Evolutionary conservation across 805 yeast species (phyloP), one percentile per base, ranked within the genome.

Genomic region (Metschnikowia kunwiensis): DNA sequence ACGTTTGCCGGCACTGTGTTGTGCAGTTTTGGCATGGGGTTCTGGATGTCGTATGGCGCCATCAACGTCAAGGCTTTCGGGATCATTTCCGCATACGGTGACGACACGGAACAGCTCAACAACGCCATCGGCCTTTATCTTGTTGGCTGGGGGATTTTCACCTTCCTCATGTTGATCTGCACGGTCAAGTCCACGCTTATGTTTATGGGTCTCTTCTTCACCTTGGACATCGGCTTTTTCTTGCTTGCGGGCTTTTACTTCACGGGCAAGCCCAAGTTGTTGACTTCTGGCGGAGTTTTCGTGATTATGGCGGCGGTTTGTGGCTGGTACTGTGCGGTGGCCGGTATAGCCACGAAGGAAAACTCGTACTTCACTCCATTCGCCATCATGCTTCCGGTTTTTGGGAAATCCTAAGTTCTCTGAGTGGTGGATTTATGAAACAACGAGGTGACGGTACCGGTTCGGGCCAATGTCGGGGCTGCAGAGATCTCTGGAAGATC

Each of bases 141-240:
- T 18, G 54, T 77, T 2, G 84, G 82, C 7, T 80, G 85, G 85
- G 67, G 75, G 5, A 73, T 81, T 9, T 80, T 80, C 63, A 71
- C 84, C 10, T 77, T 76, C 46, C 60, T 79, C 60, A 67, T 79
- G 58, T 57, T 75, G 51, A 50, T 77, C 42, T 73, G 76, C 47
- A 75, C 85, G 2, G 60, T 69, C 51, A 74, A 72, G 50, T 67
- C 79, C 3, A 74, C 79, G 1, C 46, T 68, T 32, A 54, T 69
- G 7, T 70, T 80, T 57, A 73, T 76, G 51, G 50, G 66, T n/a
- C 60, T 80, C 30, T 74, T 81, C 53, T 57, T 70, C 23, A 62
- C 75, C 42, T 62, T 81, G 40, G 77, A 72, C 51, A 30, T 75
- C 35, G 78, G 83, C 10, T 73, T 80, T 48, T 51, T 78, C 46